phyloP scores from a whole-genome alignment of 176 grass and related monocot species.

The Rhynchospora breviuscula region DNA sequence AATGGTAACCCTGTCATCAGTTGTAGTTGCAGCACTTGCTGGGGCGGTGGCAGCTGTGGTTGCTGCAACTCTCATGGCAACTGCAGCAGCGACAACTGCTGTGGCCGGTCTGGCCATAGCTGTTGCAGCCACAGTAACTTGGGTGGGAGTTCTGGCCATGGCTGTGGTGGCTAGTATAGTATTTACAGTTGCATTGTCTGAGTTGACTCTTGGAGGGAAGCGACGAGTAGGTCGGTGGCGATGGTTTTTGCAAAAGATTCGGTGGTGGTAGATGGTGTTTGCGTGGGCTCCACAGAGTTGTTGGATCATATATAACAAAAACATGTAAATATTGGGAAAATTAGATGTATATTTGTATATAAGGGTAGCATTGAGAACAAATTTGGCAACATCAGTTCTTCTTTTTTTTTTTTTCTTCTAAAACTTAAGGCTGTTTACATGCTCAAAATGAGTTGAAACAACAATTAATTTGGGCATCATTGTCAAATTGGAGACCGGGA shows the following conservation, averaged over 20 bases:
- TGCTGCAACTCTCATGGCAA: background rate
- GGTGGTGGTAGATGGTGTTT: background rate
- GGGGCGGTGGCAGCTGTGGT: slow-evolving; percentile 8
- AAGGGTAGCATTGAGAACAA: background rate
- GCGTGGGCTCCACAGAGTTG: background rate
- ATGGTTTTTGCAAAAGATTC: slow-evolving; percentile 1
- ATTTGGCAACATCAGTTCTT: background rate
- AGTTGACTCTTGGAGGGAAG: background rate
- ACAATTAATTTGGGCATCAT: background rate
- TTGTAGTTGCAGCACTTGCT: slow-evolving; percentile 17
- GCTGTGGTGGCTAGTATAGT: background rate
- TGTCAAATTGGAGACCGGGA: background rate
- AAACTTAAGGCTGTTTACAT: background rate
- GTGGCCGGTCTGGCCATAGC: background rate
- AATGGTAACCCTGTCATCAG: background rate
- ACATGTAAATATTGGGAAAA: background rate
- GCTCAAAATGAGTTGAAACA: background rate
- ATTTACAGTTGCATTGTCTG: background rate
- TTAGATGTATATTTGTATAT: slow-evolving; percentile 8
- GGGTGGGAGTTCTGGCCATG: slow-evolving; percentile 2
- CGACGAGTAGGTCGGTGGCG: background rate
- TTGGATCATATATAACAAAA: background rate
- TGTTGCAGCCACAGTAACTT: slow-evolving; percentile 7
- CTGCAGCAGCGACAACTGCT: background rate
- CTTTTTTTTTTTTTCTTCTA: background rate